Base-by-base conservation (phyloP, 495 filamentous ascomycete species). In the Staphylotrichum longicolle region DNA sequence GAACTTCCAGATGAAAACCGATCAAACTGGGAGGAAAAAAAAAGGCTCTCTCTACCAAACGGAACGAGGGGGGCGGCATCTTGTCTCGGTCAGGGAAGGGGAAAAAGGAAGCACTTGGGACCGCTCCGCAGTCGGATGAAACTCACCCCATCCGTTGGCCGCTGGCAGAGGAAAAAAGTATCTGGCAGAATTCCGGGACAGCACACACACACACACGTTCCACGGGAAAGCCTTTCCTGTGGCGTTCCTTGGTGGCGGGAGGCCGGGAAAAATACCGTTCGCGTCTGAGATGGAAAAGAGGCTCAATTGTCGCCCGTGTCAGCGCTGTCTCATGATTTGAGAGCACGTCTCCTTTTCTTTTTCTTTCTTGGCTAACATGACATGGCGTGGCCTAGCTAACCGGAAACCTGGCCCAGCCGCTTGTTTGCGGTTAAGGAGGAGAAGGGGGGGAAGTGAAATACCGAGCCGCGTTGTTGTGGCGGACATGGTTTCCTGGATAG, bases 261-360 rank as follows among this genome's bases (percentile, higher is more conserved):
- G 41, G 20, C 56, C 56, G 56, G 61, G 61, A 59, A 63, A 63
- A 59, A 6, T 11, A 32, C 30, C 33, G 32, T 10, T 27, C 14
- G 32, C 7, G 48, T 35, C 46, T 53, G 55, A 33, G 11, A 57
- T 52, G 40, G 20, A 30, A 48, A 54, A 44, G 49, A 57, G 49
- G 61, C 46, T 61, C 54, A n/a, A 37, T 51, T 45, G 37, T 2
- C 5, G 40, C 10, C 20, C 32, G 54, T 63, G 53, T 62, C 63
- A 59, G 42, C 41, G 40, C 44, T 55, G 61, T 63, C 61, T 63
- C 61, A 63, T 58, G 37, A 39, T 27, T 27, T 27, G 20, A 27
- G 20, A 27, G 20, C 20, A 27, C 20, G 20, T 27, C 20, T 27
- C 20, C 1, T 12, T 10, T 12, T 11, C 12, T 51, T 32, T 32